Conservation (phyloP, 495 filamentous ascomycete species). For the Hypoxylon crocopeplum region DNA sequence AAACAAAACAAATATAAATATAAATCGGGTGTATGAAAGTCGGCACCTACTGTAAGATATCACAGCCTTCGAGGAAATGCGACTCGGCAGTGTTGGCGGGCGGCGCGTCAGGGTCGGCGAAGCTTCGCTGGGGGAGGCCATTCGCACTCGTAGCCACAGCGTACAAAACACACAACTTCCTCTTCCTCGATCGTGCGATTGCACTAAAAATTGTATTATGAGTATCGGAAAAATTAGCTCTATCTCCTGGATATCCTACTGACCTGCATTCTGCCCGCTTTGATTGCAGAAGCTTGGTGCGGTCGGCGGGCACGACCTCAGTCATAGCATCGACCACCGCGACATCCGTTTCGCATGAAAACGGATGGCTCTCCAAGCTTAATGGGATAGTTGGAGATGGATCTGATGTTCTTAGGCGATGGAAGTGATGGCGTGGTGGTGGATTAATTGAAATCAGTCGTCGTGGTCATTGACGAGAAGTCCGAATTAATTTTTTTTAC, state of each 20-base stretch:
- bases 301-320: constrained; percentile 64
- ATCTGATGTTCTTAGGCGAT: constrained; percentile 53
- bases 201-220: constrained; percentile 62
- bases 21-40: constrained; percentile 20
- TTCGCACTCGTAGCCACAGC: constrained; percentile 59
- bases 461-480: constrained; percentile 16
- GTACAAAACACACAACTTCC: constrained; percentile 83
- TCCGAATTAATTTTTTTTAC: constrained; percentile 32
- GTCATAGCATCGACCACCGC: constrained; percentile 62
- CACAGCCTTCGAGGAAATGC: constrained; percentile 75
- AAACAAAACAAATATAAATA: constrained; percentile 21
- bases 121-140: constrained; percentile 51
- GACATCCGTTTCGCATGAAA: constrained; percentile 66
- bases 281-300: constrained; percentile 60
- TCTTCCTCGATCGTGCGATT: constrained; percentile 79
- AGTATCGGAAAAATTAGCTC: constrained; percentile 53
- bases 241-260: constrained; percentile 46
- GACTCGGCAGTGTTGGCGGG: constrained; percentile 60
- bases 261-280: constrained; percentile 60
- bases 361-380: constrained; percentile 51
- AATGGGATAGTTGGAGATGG: constrained; percentile 44
- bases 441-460: constrained; percentile 51
- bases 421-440: constrained; percentile 58
- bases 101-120: constrained; percentile 53
- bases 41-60: constrained; percentile 75